Percentiles rank a stretch among this genome's conserved stretches.
Conservation (phyloP, 441 rosid genomes). For the Raphanus hybrid region DNA sequence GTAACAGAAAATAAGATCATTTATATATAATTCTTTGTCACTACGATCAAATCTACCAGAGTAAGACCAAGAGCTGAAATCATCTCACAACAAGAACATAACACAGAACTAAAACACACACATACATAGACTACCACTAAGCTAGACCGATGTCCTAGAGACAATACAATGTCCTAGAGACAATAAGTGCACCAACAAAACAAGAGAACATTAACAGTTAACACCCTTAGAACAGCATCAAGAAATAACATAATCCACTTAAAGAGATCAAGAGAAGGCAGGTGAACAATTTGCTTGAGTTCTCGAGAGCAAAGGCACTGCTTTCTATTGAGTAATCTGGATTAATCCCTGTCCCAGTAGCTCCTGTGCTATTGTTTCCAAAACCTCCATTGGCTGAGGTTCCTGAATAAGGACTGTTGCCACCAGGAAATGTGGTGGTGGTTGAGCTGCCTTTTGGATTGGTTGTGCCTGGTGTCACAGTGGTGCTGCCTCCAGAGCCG, state of each 20-base stretch:
- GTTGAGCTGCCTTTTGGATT: conserved; percentile 45
- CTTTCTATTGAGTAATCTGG: conserved; percentile 54
- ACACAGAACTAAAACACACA: neutral
- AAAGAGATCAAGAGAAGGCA: conserved; percentile 25
- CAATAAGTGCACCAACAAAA: conserved; percentile 35
- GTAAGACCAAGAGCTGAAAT: neutral
- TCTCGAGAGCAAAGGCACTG: conserved; percentile 46
- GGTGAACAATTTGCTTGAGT: conserved; percentile 21
- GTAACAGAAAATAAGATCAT: too few relatives aligned
- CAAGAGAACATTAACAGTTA: neutral
- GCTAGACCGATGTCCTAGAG: conserved; percentile 36
- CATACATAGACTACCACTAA: conserved; percentile 41
- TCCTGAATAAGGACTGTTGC: conserved; percentile 51
- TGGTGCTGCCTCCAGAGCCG: conserved; percentile 45
- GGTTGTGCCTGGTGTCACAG: conserved; percentile 45
- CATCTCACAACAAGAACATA: neutral
- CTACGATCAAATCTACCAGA: too few relatives aligned
- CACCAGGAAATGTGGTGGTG: conserved; percentile 48
- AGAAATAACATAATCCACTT: conserved; percentile 35
- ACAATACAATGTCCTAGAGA: conserved; percentile 9
- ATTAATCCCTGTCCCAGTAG: conserved; percentile 49
- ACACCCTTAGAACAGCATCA: conserved; percentile 45
- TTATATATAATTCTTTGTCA: too few relatives aligned
- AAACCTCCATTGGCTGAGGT: conserved; percentile 66
- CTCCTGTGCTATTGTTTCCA: conserved; percentile 51